phyloP scores from a whole-genome alignment of 495 filamentous ascomycete species.

The Penicillium parvum region DNA sequence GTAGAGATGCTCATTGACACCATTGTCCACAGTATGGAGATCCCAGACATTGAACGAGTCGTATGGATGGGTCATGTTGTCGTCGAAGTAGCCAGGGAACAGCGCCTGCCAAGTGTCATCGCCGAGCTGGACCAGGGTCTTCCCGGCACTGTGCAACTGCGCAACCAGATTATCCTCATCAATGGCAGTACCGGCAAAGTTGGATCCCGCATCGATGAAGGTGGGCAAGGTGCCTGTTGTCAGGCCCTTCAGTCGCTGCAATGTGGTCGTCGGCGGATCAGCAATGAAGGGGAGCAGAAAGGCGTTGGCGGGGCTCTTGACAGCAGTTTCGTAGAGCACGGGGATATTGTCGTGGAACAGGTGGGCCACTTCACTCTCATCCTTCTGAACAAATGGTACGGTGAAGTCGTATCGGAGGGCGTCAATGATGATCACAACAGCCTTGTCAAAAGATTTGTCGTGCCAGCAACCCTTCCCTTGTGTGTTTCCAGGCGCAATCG shows the following conservation, averaged over 20 bases:
- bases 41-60: conserved; percentile 99
- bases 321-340: conserved; percentile 76
- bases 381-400: conserved; percentile 62
- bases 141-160: conserved; percentile 74
- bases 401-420: conserved; percentile 97
- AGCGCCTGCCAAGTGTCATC: conserved; percentile 95
- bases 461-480: conserved; percentile 84
- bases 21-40: conserved; percentile 93
- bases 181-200: conserved; percentile 94
- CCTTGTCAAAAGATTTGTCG: conserved; percentile 85
- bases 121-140: conserved; percentile 84
- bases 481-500: conserved; percentile 23
- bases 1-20: conserved; percentile 88
- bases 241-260: conserved; percentile 88
- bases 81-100: conserved; percentile 88
- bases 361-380: conserved; percentile 48
- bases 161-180: conserved; percentile 93
- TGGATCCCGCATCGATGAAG: conserved; percentile 88
- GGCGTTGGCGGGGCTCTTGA: conserved; percentile 68
- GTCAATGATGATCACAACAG: conserved; percentile 87
- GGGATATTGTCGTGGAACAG: conserved; percentile 85
- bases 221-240: conserved; percentile 95
- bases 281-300: conserved; percentile 94
- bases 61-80: conserved; percentile 76
- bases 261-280: conserved; percentile 88